Evolutionary conservation across 306 rosid species (phyloP).

Genomic region (Urtica urens): DNA sequence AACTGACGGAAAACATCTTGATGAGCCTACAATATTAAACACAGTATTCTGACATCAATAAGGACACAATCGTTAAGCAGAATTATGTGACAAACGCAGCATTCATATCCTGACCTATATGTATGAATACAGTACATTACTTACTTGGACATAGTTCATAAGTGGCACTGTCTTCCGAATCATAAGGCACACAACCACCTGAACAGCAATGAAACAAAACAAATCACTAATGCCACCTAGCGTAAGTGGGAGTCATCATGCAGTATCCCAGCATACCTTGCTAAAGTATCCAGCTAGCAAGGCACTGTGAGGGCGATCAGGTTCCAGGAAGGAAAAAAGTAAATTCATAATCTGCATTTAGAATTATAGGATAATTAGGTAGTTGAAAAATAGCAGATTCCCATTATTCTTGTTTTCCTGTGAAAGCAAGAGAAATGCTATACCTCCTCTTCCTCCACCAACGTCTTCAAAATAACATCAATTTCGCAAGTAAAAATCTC

Average conservation of each 20-base stretch:
- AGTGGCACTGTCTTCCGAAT: constrained; percentile 84
- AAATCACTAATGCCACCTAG: not conserved
- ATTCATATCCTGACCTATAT: not conserved
- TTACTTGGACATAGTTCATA: constrained; percentile 94
- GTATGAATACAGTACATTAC: constrained; percentile 12
- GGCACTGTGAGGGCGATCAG: constrained; percentile 67
- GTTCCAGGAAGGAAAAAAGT: constrained; percentile 91
- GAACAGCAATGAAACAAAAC: constrained; percentile 15
- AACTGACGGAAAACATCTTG: constrained; percentile 76
- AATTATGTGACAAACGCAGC: not conserved
- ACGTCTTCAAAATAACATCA: constrained; percentile 92
- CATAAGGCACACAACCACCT: constrained; percentile 96
- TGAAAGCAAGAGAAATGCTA: not conserved
- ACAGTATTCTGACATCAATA: not conserved
- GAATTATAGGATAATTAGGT: too few relatives aligned
- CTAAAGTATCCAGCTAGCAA: constrained; percentile 91
- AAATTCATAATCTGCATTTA: constrained; percentile 77
- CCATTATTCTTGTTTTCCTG: too few relatives aligned
- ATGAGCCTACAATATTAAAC: constrained; percentile 57
- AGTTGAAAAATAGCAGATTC: too few relatives aligned
- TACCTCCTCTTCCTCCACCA: constrained; percentile 99
- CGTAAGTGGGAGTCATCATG: not conserved
- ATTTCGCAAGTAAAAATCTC: constrained; percentile 96
- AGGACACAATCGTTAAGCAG: not conserved
- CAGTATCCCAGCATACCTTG: constrained; percentile 35